Base-by-base conservation (phyloP, 495 filamentous ascomycete species). In the Aspergillus bertholletiae region DNA sequence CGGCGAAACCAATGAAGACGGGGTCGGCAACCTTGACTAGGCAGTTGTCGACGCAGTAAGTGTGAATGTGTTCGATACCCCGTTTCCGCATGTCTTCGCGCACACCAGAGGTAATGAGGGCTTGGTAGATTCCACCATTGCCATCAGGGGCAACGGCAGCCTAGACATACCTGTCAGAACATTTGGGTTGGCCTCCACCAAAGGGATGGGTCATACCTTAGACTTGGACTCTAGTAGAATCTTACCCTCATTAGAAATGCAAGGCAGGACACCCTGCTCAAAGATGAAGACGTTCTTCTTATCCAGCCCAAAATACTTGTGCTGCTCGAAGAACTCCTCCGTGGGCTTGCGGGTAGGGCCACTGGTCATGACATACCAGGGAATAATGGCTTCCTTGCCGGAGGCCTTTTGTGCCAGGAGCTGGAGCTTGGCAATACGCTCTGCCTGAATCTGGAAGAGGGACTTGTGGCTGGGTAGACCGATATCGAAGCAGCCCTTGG, bases 341-440 rank as follows among this genome's bases (percentile, higher is more conserved):
- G 94, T 99, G 9, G 92, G 88, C 50, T 84, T 83, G 59, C 92
- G 82, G 12, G 94, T 99, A n/a, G 94, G 95, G 9, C 94, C 94
- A 61, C 90, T 96, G 56, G 94, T 99, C 94, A 99, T 99, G 65
- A 99, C 88, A 75, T 97, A 99, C 94, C 94, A 99, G 7, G 94
- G 95, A 27, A 99, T 85, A 7, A 86, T 81, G 27, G 88, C 87
- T 54, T 81, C 78, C 59, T 75, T 69, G 17, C 81, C 81, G 46
- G 85, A 79, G 55, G 82, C 77, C 76, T 88, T 85, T 50, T 81
- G 75, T n/a, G 92, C 92, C 51, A 97, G 74, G 51, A 83, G 66
- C 72, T 97, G 89, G n/a, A 96, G 72, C 76, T 89, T 92, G 53
- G 75, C 73, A 62, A 99, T 99, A 40, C 95, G 76, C 83, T 99